Percentiles rank a stretch among this genome's conserved stretches.
These are phyloP conservation scores for Salix exigua DNA, from an alignment of 345 rosid species.

Conservation along the genomic window DNA sequence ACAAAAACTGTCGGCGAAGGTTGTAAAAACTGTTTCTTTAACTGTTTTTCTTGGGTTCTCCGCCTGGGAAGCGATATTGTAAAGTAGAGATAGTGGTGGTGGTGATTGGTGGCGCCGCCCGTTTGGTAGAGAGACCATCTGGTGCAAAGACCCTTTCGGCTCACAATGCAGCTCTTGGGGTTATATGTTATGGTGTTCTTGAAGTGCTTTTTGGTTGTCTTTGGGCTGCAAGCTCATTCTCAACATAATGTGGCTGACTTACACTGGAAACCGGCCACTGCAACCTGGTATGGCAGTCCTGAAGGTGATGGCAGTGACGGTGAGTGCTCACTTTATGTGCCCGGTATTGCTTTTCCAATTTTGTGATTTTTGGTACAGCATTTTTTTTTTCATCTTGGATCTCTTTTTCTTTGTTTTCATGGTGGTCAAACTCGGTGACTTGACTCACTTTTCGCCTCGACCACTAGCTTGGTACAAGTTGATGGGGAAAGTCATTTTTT, in stretches of 20 bases:
- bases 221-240: slow-evolving; percentile 19
- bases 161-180: neutral
- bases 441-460: neutral
- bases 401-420: neutral
- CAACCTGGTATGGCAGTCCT: slow-evolving; percentile 97
- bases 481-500: neutral
- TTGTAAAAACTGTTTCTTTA: neutral
- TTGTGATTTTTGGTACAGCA: neutral
- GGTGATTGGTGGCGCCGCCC: neutral
- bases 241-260: slow-evolving; percentile 14
- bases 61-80: slow-evolving; percentile 1
- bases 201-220: slow-evolving; percentile 11
- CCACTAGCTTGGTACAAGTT: neutral
- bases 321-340: slow-evolving; percentile 1
- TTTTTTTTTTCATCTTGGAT: neutral
- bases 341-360: neutral
- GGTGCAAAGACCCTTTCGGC: neutral
- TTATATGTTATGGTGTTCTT: slow-evolving; percentile 11
- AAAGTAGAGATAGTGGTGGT: neutral
- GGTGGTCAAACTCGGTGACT: slow-evolving; percentile 3
- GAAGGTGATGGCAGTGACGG: slow-evolving; percentile 98
- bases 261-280: slow-evolving; percentile 83
- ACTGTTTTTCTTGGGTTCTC: slow-evolving; percentile 17
- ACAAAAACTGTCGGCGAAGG: slow-evolving; percentile 31
- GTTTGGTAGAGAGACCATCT: neutral